Base-by-base conservation (phyloP, 495 filamentous ascomycete species). In the Hamigera avellanea region DNA sequence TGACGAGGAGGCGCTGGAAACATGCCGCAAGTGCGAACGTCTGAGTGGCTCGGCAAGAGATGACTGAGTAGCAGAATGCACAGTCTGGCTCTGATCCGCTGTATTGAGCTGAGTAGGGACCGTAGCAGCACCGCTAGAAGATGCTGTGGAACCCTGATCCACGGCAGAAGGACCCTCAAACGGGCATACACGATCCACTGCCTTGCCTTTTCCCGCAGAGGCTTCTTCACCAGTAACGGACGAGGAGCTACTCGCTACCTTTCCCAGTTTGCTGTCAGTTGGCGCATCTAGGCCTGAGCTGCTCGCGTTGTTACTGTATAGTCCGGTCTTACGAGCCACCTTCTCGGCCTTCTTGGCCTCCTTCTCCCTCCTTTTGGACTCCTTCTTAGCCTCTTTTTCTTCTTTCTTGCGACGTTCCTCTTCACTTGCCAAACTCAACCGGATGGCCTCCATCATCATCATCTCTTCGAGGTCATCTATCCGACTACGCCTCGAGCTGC, bases 391-490 rank as follows among this genome's bases (percentile, higher is more conserved):
- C 46, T 86, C 83, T 49, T 91, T 87, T 33, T 91, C 84, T 19
- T 81, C 81, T 47, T 81, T 81, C 33, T 70, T 79, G 43, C 79
- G 78, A 32, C 88, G 74, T 30, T 95, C 87, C 48, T 98, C 91
- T 49, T 98, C 91, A 19, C 81, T 81, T 6, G 81, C 87, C 17
- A 96, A 64, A 33, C 85, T 93, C 32, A 94, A 58, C 19, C 91
- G 68, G 36, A 98, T 89, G 2, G 91, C 91, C 53, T 96, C 91
- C 70, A 88, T 83, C 72, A 95, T 84, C 91, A 98, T 98, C 67
- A 96, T 84, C 32, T 94, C 89, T 52, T 98, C 91, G 8, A 96
- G 62, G 47, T 95, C 89, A 30, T 93, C 85, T 36, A 91, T 69
- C 31, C 86, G 67, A 35, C 52, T 76, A 33, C 78, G 64, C 34